phyloP scores from a whole-genome alignment of 495 filamentous ascomycete genomes.

The Penicillium paradoxum region DNA sequence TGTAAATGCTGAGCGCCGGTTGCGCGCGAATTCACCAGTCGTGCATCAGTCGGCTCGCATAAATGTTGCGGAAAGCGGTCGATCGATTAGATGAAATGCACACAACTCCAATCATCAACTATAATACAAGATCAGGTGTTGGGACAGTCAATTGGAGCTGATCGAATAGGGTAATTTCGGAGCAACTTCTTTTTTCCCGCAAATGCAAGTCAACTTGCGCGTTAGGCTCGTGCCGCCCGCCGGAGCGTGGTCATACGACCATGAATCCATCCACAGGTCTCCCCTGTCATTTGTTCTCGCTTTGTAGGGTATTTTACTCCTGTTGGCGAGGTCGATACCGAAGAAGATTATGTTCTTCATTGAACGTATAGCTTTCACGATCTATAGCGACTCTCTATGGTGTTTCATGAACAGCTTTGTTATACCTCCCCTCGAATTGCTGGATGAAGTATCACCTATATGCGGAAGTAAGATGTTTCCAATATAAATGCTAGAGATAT shows the following conservation, averaged over 20 bases:
- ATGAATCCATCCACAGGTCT: not conserved
- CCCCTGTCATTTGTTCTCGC: not conserved
- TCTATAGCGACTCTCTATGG: no score
- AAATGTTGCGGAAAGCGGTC: not conserved
- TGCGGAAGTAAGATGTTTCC: no score
- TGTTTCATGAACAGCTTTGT: no score
- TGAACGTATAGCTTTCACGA: no score
- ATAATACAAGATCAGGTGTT: not conserved
- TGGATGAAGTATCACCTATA: no score
- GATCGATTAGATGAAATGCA: not conserved
- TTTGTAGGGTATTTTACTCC: no score
- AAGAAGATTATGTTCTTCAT: no score
- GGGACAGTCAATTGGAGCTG: conserved; percentile 9
- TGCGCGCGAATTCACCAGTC: conserved; percentile 20
- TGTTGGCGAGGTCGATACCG: no score
- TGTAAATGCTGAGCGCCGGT: conserved; percentile 25
- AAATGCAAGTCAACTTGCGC: conserved; percentile 16
- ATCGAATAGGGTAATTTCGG: conserved; percentile 15
- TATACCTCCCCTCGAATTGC: no score
- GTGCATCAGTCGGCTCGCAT: conserved; percentile 15
- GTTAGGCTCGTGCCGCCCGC: conserved; percentile 19
- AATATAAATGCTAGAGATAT: no score
- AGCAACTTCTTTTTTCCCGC: conserved; percentile 22
- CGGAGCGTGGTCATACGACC: conserved; percentile 20
- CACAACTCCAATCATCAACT: not conserved